Base-by-base conservation (phyloP, 2,329 filamentous ascomycete species). In the Aspergillus fijiensis region DNA sequence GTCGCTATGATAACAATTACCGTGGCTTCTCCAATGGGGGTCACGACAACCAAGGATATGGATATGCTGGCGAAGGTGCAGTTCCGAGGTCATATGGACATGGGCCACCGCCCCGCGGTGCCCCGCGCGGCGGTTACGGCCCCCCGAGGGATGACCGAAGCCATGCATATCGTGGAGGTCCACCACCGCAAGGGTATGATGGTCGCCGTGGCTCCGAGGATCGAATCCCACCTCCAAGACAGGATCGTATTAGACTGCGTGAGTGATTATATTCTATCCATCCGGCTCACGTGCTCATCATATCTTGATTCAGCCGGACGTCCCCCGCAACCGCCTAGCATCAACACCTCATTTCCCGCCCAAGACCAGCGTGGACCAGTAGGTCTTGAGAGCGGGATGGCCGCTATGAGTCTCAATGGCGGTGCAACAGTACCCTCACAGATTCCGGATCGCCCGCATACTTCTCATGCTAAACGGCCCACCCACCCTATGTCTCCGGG, bases 361-460 rank as follows among this genome's bases (percentile, higher is more conserved):
- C 68, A 66, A 59, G 70, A 67, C 16, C 59, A 48, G 57, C 66
- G 74, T 19, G 69, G 71, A 31, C 66, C 73, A 6, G 60, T 63
- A 35, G 70, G 67, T 1, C 54, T 78, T 33, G 74, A 82, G 68
- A 71, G 74, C 61, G 65, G 72, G 58, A 72, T 76, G 75, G 70
- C 74, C 35, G 69, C 74, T 64, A 70, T 80, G 77, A 70, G 74
- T 62, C 63, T 78, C 33, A 73, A 70, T 60, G 73, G 69, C 49
- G 73, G 68, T 49, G 61, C 69, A 55, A 60, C 65, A 31, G 62
- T 70, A 23, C 67, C 68, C 61, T 62, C 58, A 29, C 62, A 66
- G 59, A 55, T 65, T 51, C 59, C 67, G 9, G 64, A 65, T 39
- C 72, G 76, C 31, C 76, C 77, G n/a, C 74, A 76, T 60, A 79